Base-by-base conservation (phyloP, 140 eudicot species). In the Ambrosia hybrid region DNA sequence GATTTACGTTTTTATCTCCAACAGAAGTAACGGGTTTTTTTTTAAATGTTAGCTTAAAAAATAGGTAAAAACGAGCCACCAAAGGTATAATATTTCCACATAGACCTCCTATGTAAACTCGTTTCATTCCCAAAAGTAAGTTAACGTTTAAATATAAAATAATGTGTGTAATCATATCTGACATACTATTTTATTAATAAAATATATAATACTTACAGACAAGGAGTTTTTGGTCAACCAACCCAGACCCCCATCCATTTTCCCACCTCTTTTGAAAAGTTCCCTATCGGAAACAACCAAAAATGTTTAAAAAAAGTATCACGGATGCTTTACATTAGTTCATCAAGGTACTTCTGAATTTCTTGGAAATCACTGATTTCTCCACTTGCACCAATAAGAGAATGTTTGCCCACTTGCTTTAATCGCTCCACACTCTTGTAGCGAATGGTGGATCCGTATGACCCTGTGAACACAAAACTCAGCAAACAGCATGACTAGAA, bases 321-420 rank as follows among this genome's bases (percentile, higher is more conserved):
- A 57, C 0, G 2, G 53, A 48, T 9, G 10, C 73, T 21, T 92
- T 84, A 87, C 97, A 88, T 85, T 60, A 93, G 98, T 26, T 93
- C 96, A 79, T 93, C 93, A 30, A 93, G 91, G 68, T 78, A 79
- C 2, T 81, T 82, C 30, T 84, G 75, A 73, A 90, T 85, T 81
- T 93, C 98, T 79, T 93, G 98, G 58, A 87, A 93, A 83, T 93
- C 98, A 76, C 98, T 93, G 45, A 90, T 87, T 79, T 93, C 98
- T 58, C 98, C 97, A 57, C 98, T 93, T 16, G 98, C 98, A 70
- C 97, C 98, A 39, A 93, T 75, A 48, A 93, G 87, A 53, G 98
- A 87, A 69, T 93, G 98, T 37, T 87, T 93, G n/a, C 98, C 98
- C 60, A 90, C 90, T 48, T 86, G 60, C 86, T 87, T 87, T 79